phyloP scores from a whole-genome alignment of 805 yeast genomes.

The Yarrowia deformans region DNA sequence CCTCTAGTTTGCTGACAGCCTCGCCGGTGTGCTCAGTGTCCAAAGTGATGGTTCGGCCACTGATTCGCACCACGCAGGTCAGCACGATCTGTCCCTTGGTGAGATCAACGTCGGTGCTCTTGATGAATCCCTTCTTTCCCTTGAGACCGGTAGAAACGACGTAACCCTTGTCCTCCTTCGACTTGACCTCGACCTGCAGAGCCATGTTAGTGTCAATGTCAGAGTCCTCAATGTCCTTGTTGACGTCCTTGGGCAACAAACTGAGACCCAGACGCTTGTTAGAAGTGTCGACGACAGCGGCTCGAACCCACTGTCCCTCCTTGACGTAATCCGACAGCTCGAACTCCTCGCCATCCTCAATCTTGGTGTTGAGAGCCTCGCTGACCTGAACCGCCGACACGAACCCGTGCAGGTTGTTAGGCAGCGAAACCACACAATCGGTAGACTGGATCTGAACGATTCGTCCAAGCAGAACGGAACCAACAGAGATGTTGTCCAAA shows the following conservation, averaged over 20 bases:
- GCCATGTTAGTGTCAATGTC: constrained; percentile 66
- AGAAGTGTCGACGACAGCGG: constrained; percentile 67
- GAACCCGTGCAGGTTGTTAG: constrained; percentile 82
- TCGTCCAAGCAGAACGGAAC: constrained; percentile 80
- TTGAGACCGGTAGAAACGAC: constrained; percentile 72
- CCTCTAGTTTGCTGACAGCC: constrained; percentile 59
- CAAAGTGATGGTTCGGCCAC: constrained; percentile 66
- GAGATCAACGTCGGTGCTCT: constrained; percentile 66
- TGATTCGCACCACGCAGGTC: constrained; percentile 60
- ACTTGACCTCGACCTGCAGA: constrained; percentile 77
- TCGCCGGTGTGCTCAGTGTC: constrained; percentile 57
- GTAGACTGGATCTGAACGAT: constrained; percentile 63
- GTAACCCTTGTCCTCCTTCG: constrained; percentile 92
- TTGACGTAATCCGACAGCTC: constrained; percentile 58
- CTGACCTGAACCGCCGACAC: constrained; percentile 73
- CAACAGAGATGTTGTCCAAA: constrained; percentile 70
- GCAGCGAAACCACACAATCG: constrained; percentile 73
- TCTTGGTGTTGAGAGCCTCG: constrained; percentile 60
- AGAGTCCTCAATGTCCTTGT: constrained; percentile 55
- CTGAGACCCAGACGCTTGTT: constrained; percentile 74
- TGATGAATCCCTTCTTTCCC: constrained; percentile 69
- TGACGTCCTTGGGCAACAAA: constrained; percentile 76
- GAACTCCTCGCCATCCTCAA: constrained; percentile 54
- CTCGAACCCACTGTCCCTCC: constrained; percentile 87
- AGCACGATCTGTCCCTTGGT: constrained; percentile 73